Base-by-base conservation (phyloP, 2,329 filamentous ascomycete species). In the Penicillium digitatum region DNA sequence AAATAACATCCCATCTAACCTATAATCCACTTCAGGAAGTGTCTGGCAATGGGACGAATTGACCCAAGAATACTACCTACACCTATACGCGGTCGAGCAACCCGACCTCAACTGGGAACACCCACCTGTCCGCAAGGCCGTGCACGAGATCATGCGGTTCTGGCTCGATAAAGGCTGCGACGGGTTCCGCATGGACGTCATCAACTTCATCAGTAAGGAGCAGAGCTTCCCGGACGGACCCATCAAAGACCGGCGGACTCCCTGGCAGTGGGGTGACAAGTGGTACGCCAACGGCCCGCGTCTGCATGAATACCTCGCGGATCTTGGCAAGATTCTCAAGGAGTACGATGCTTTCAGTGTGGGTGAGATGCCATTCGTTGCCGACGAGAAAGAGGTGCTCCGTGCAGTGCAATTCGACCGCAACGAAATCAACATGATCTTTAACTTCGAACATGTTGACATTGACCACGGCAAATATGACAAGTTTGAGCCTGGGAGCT, bases 41-140 rank as follows among this genome's bases (percentile, higher is more conserved):
- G 73, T 72, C 8, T 77, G 75, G 75, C 64, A 85, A 56, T 92
- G 83, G 76, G 88, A 91, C 63, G 84, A 88, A 61, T 68, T 73
- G n/a, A 89, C 87, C 0, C 78, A 80, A 45, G 87, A 92, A 71
- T 92, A 90, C 70, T 92, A 90, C 65, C 81, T 92, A 0, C 85
- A 88, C 58, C 79, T 94, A 11, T 95, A 90, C 69, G 84, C 86
- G 7, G 81, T 81, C 5, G 84, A 89, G 60, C 89, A 93, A 69
- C 89, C 90, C 0, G 90, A 94, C 63, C 78, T 94, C n/a, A 94
- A 94, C 73, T 94, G 89, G 88, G 87, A 92, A 66, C 88, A 87
- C 54, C 78, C 79, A 0, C 82, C 81, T 10, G 82, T 87, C 0
- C 81, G 88, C 16, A 75, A 82, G 43, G 89, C 88, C 1, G 84